These are phyloP conservation scores for Exutisphaerella laricina DNA, from an alignment of 2,329 filamentous ascomycete genomes.

Conservation along the genomic window DNA sequence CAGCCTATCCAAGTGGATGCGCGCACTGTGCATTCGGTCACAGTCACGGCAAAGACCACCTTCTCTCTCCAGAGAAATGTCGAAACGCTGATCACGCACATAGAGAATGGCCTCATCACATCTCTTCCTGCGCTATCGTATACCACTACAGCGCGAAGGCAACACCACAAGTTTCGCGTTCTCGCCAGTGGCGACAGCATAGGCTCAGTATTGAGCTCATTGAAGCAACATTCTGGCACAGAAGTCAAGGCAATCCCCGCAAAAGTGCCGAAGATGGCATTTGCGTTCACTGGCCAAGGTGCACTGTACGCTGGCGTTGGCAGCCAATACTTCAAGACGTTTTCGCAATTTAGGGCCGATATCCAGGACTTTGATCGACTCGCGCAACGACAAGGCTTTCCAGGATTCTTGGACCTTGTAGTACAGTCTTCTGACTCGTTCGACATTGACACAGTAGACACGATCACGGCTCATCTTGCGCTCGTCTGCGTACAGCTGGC, in stretches of 20 bases:
- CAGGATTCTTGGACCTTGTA: conserved; percentile 23
- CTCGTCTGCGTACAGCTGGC: conserved; percentile 40
- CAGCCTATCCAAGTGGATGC: neutral
- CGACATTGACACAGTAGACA: neutral
- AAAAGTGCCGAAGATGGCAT: conserved; percentile 17
- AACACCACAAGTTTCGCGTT: conserved; percentile 20
- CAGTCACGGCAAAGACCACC: conserved; percentile 24
- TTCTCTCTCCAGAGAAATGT: conserved; percentile 13
- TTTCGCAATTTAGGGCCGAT: conserved; percentile 3
- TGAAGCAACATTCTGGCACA: conserved; percentile 32
- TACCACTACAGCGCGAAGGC: conserved; percentile 24
- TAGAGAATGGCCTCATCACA: conserved; percentile 2
- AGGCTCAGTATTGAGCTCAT: conserved; percentile 16
- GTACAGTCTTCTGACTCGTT: neutral
- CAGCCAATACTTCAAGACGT: conserved; percentile 18
- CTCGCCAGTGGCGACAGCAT: conserved; percentile 3
- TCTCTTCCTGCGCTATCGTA: conserved; percentile 15
- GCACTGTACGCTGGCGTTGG: conserved; percentile 18
- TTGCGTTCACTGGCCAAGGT: conserved; percentile 22
- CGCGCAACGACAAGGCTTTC: conserved; percentile 27
- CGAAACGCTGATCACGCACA: conserved; percentile 1
- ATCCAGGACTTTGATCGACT: conserved; percentile 20
- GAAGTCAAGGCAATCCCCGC: conserved; percentile 18
- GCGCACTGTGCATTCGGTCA: conserved; percentile 5
- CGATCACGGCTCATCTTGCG: conserved; percentile 37